A percentile compares a stretch with the other conserved stretches of the same genome.
Evolutionary conservation across 129 eudicot genomes (phyloP).

Genomic region (Centaurea solstitialis): DNA sequence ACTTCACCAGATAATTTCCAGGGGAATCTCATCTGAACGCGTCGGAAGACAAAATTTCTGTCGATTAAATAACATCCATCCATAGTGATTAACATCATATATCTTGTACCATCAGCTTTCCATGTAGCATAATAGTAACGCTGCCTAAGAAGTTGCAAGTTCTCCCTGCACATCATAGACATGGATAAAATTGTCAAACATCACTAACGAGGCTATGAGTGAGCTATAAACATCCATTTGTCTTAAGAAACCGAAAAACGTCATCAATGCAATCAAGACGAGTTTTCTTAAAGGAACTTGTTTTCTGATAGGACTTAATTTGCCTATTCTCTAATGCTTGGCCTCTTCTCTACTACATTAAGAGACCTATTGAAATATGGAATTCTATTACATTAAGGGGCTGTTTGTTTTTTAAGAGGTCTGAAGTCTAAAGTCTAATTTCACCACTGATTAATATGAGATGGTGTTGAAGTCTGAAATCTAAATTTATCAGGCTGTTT

Average conservation of each 20-base stretch:
- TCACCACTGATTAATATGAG: too few species aligned
- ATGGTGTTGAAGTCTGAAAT: too few species aligned
- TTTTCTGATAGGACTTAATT: neutral
- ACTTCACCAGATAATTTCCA: slow-evolving; percentile 81
- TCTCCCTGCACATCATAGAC: slow-evolving; percentile 65
- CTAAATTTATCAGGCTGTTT: too few species aligned
- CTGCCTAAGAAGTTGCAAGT: slow-evolving; percentile 87
- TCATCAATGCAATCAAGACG: neutral
- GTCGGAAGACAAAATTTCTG: slow-evolving; percentile 84
- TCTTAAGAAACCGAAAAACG: neutral
- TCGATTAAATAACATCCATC: slow-evolving; percentile 95
- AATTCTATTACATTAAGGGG: neutral
- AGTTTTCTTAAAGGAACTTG: neutral
- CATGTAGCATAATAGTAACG: slow-evolving; percentile 98
- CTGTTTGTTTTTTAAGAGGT: too few species aligned
- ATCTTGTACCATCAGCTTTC: slow-evolving; percentile 99
- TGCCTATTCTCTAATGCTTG: neutral
- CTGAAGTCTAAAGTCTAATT: too few species aligned
- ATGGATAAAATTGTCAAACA: neutral
- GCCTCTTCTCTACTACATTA: neutral
- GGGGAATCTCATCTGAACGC: slow-evolving; percentile 99
- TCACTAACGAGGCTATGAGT: neutral
- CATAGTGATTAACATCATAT: slow-evolving; percentile 89
- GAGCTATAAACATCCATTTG: neutral
- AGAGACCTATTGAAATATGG: too few species aligned